Conservation (phyloP, 345 rosid genomes). For the Camelina neglecta region DNA sequence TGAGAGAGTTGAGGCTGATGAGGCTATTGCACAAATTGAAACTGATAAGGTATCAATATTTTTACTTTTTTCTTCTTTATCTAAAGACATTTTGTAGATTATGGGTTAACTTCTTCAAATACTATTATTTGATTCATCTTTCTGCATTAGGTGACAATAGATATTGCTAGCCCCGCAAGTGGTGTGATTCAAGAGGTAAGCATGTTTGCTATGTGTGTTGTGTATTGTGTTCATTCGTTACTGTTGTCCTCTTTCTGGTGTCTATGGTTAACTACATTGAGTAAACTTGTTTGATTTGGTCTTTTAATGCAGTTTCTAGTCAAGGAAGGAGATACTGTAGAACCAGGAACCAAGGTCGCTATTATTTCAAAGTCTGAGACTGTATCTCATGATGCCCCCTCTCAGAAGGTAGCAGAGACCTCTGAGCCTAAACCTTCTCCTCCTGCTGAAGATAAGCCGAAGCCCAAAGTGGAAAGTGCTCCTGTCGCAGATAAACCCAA, state of each 20-base stretch:
- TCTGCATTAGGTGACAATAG: slow-evolving; percentile 74
- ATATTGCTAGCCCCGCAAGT: slow-evolving; percentile 82
- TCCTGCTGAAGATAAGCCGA: slow-evolving; percentile 48
- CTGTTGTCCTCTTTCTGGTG: slow-evolving; percentile 9
- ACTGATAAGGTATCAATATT: slow-evolving; percentile 77
- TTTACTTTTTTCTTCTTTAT: background rate
- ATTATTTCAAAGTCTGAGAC: slow-evolving; percentile 80
- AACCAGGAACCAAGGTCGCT: slow-evolving; percentile 86
- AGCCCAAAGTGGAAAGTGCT: slow-evolving; percentile 55
- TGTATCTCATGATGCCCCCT: slow-evolving; percentile 70
- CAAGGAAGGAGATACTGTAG: slow-evolving; percentile 97
- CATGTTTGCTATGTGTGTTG: slow-evolving; percentile 4
- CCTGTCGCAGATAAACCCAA: slow-evolving; percentile 57
- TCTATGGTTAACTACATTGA: slow-evolving; percentile 6
- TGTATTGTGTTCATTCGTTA: background rate
- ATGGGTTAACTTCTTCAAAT: slow-evolving; percentile 15
- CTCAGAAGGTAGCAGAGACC: slow-evolving; percentile 57
- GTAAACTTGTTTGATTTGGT: slow-evolving; percentile 5
- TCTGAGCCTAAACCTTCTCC: slow-evolving; percentile 62
- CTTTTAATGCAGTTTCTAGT: slow-evolving; percentile 64
- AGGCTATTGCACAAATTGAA: slow-evolving; percentile 91
- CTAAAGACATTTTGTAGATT: slow-evolving; percentile 7
- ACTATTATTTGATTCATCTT: slow-evolving; percentile 13
- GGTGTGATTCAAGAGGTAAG: slow-evolving; percentile 80
- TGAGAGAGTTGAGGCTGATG: slow-evolving; percentile 81